These are phyloP conservation scores for Phylloporus arenicola DNA, from an alignment of 768 basidiomycete genomes.

Conservation along the genomic window DNA sequence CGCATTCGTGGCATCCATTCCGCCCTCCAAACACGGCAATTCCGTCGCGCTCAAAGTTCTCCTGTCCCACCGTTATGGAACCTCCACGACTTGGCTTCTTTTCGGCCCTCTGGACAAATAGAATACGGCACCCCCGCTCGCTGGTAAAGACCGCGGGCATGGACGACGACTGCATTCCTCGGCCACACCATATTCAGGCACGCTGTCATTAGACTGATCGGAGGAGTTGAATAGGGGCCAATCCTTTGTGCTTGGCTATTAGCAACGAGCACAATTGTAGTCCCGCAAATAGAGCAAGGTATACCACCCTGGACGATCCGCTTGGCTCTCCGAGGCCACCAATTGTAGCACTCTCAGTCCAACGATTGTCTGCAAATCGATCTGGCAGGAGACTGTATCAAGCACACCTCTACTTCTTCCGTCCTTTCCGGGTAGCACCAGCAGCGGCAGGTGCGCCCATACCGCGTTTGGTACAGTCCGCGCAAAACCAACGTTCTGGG, in stretches of 20 bases:
- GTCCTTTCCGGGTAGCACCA: constrained; percentile 34
- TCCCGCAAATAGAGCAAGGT: background rate
- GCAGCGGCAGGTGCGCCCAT: constrained; percentile 28
- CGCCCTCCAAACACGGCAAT: constrained; percentile 4
- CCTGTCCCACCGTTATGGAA: constrained; percentile 7
- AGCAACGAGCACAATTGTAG: background rate
- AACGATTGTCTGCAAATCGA: background rate
- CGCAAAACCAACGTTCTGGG: constrained; percentile 56
- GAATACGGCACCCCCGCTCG: background rate
- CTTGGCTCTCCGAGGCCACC: background rate
- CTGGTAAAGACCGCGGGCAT: constrained; percentile 12
- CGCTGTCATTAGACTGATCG: background rate
- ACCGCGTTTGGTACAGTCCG: constrained; percentile 42
- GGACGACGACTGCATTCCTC: constrained; percentile 3
- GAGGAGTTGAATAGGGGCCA: constrained; percentile 8
- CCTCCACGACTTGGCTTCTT: background rate
- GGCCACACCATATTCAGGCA: background rate
- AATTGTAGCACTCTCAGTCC: background rate
- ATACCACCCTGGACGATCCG: background rate
- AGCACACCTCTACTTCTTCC: constrained; percentile 34
- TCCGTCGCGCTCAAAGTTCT: constrained; percentile 1
- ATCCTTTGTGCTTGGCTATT: background rate
- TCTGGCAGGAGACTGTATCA: background rate
- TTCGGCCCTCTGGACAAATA: constrained; percentile 10
- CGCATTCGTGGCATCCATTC: background rate